Base-by-base conservation (phyloP, 805 yeast species). In the Saturnispora silvae region DNA sequence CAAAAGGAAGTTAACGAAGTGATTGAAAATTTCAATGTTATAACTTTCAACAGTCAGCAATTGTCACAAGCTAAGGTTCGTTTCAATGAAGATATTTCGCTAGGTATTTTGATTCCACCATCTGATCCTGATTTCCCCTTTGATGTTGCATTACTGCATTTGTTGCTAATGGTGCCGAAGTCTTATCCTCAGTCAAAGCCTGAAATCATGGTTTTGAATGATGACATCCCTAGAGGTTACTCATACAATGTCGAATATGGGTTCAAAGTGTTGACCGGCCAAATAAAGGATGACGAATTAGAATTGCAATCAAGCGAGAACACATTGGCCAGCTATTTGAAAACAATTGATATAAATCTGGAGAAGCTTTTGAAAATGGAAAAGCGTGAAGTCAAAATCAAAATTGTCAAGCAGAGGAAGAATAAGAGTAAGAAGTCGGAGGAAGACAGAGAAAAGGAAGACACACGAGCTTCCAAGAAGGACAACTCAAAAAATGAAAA, bases 51-150 rank as follows among this genome's bases (percentile, higher is more conserved):
- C 39, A 61, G 62, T 19, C 40, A 53, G 6, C 50, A 56, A 19
- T 14, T 11, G 9, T 16, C 11, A 17, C 5, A 22, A 5, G 10
- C 33, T 3, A 19, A 3, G n/a, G 10, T 36, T 14, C 18, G 34
- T 2, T 46, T 44, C 19, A 22, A 31, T 5, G 40, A 43, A 27
- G 53, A 49, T 20, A 46, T 67, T 4, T 69, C 70, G 40, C 36
- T 73, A 13, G 61, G 72, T 11, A 64, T 73, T 43, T 44, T 63
- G 23, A 41, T 75, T 32, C 49, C 46, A 16, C 87, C 87, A 0
- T 63, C 77, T 0, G 87, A 79, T 50, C 86, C 86, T 0, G 81
- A 79, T 31, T 81, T 81, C 50, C 80, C 86, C 0, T 80, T 65
- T 49, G 84, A 77, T 37, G 54, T 81, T 22, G 67, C 65, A 3